Evolutionary conservation across 2,329 filamentous ascomycete genomes (phyloP).

Genomic region (Sclerotinia sclerotiorum): DNA sequence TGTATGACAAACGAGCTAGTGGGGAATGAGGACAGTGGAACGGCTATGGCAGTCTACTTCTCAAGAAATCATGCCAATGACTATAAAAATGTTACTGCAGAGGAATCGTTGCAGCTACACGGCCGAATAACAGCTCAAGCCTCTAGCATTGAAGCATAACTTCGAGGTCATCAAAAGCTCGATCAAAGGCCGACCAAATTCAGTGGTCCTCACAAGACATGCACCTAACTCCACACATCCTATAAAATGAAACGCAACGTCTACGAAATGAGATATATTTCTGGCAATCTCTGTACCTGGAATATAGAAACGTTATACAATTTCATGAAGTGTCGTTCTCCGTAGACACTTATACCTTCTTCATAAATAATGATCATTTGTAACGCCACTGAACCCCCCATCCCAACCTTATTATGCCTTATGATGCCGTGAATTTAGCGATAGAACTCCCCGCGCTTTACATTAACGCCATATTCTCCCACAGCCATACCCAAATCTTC

Average conservation of each 20-base stretch:
- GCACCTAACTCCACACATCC: background rate
- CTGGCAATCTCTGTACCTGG: background rate
- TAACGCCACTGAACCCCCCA: conserved; percentile 27
- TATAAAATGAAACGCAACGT: background rate
- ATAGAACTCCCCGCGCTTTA: conserved; percentile 97
- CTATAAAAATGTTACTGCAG: background rate
- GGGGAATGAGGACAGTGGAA: background rate
- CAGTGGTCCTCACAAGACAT: background rate
- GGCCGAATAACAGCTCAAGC: background rate
- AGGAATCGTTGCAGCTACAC: background rate
- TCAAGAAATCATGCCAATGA: background rate
- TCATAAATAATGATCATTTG: conserved; percentile 4
- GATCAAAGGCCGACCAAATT: background rate
- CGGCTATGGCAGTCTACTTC: background rate
- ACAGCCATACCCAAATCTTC: conserved; percentile 98
- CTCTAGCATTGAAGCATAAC: background rate
- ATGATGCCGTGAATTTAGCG: conserved; percentile 50
- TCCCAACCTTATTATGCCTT: conserved; percentile 6
- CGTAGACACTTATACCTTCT: conserved; percentile 10
- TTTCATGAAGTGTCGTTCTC: conserved; percentile 21
- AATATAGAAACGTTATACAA: conserved; percentile 21
- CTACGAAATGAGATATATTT: background rate
- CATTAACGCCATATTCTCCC: conserved; percentile 94
- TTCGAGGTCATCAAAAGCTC: background rate
- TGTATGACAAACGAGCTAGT: conserved; percentile 1